Percentiles rank a stretch among this genome's conserved stretches.
Evolutionary conservation across 139 green algal species (phyloP).

Genomic region (Chlamydomonas incerta): DNA sequence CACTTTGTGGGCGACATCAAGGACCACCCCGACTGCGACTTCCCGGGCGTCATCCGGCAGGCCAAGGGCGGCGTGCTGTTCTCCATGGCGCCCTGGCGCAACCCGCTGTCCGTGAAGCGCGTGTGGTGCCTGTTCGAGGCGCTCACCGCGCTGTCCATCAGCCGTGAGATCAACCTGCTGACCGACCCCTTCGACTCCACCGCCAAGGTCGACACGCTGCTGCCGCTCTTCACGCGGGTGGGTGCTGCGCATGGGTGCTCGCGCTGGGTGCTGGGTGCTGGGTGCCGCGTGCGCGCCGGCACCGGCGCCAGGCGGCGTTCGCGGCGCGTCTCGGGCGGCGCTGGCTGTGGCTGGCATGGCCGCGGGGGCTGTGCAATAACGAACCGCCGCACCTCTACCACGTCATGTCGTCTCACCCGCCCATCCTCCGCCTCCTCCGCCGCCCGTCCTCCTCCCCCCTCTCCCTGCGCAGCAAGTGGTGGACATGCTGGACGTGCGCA

Average conservation of each 20-base stretch:
- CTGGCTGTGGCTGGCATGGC: too few relatives aligned
- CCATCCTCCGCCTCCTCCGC: background rate
- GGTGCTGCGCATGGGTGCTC: too few relatives aligned
- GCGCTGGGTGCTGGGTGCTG: too few relatives aligned
- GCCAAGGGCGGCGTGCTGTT: slow-evolving; percentile 48
- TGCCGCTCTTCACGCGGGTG: slow-evolving; percentile 45
- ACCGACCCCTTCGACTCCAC: slow-evolving; percentile 47
- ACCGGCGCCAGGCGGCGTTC: too few relatives aligned
- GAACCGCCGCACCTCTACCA: too few relatives aligned
- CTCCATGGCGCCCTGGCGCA: slow-evolving; percentile 51
- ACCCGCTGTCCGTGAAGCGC: slow-evolving; percentile 46
- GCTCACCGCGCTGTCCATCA: slow-evolving; percentile 41
- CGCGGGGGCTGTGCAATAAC: too few relatives aligned
- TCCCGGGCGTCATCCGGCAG: slow-evolving; percentile 43
- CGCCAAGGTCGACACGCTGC: slow-evolving; percentile 48
- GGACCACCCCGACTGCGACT: slow-evolving; percentile 47
- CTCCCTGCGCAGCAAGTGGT: slow-evolving; percentile 34
- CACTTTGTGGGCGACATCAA: slow-evolving; percentile 54
- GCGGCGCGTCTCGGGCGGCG: too few relatives aligned
- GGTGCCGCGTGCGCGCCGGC: too few relatives aligned
- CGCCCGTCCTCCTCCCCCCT: background rate
- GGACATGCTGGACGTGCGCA: slow-evolving; percentile 47
- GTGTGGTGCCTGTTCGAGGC: slow-evolving; percentile 58
- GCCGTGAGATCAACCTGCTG: slow-evolving; percentile 43
- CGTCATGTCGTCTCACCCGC: too few relatives aligned